A percentile compares a stretch with the other conserved stretches of the same genome.
Conservation (phyloP, 2,329 filamentous ascomycete genomes). For the Botrytis deweyae region DNA sequence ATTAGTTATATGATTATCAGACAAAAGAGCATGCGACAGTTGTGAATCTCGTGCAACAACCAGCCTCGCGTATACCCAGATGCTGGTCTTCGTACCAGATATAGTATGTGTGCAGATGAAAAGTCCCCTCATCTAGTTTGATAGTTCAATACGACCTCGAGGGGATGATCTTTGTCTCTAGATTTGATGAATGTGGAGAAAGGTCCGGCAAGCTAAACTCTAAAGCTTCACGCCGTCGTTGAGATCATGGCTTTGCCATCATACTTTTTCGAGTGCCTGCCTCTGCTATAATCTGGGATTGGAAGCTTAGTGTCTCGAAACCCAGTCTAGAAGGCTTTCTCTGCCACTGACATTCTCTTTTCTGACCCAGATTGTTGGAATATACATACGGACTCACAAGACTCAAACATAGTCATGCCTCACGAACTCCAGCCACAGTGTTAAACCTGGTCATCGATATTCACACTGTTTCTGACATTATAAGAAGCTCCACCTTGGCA, state of each 20-base stretch:
- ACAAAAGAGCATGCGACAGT: neutral
- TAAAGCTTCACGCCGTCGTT: neutral
- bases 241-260: neutral
- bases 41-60: conserved; percentile 12
- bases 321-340: neutral
- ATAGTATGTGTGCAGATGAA: neutral
- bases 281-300: neutral
- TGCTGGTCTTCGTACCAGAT: neutral
- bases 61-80: neutral
- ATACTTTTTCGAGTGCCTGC: neutral
- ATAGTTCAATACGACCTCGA: neutral
- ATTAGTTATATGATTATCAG: neutral
- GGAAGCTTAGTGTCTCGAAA: neutral
- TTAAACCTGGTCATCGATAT: conserved; percentile 19
- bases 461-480: neutral
- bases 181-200: neutral
- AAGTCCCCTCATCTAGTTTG: neutral
- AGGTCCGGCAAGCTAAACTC: neutral
- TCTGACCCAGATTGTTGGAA: neutral
- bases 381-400: conserved; percentile 11
- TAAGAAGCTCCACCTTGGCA: neutral
- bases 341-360: neutral
- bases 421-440: conserved; percentile 19
- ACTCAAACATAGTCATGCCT: conserved; percentile 7
- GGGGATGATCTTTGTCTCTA: conserved; percentile 1